These are phyloP conservation scores for Blepharisma stoltei DNA, from an alignment of 73 alveolate genomes.

Conservation along the genomic window DNA sequence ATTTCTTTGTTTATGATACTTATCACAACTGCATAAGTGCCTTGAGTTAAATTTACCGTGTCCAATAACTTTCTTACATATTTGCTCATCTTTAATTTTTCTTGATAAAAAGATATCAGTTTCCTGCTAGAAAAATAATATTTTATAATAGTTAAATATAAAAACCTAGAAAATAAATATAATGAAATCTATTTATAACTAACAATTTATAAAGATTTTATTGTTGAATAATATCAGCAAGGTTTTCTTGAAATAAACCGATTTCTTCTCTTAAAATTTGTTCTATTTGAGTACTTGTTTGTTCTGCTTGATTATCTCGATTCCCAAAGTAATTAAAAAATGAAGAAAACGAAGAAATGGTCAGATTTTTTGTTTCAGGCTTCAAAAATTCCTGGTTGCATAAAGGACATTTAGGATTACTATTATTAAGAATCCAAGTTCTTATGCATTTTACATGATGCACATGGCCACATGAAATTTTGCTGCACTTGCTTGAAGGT, in stretches of 20 bases:
- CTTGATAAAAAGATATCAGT: too few species aligned
- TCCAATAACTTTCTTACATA: too few species aligned
- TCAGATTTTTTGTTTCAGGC: not conserved
- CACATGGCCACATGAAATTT: constrained; percentile 26
- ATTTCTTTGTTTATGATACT: constrained; percentile 65
- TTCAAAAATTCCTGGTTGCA: constrained; percentile 16
- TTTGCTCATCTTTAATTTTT: too few species aligned
- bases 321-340: not conserved
- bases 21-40: constrained; percentile 76
- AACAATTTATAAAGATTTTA: too few species aligned
- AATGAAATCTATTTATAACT: too few species aligned
- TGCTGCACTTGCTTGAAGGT: not conserved
- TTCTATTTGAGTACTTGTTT: not conserved
- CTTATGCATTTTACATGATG: constrained; percentile 3
- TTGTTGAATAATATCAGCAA: too few species aligned
- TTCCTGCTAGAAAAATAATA: too few species aligned
- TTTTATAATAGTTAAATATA: too few species aligned
- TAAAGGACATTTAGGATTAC: not conserved
- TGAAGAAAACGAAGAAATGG: not conserved
- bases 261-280: not conserved
- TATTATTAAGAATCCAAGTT: constrained; percentile 18
- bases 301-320: not conserved
- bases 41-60: too few species aligned
- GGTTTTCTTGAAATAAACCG: too few species aligned
- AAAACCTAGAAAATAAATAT: too few species aligned